These are phyloP conservation scores for Umbelopsis isabellina DNA, from an alignment of 192 early-diverging fungal genomes.

Conservation along the genomic window DNA sequence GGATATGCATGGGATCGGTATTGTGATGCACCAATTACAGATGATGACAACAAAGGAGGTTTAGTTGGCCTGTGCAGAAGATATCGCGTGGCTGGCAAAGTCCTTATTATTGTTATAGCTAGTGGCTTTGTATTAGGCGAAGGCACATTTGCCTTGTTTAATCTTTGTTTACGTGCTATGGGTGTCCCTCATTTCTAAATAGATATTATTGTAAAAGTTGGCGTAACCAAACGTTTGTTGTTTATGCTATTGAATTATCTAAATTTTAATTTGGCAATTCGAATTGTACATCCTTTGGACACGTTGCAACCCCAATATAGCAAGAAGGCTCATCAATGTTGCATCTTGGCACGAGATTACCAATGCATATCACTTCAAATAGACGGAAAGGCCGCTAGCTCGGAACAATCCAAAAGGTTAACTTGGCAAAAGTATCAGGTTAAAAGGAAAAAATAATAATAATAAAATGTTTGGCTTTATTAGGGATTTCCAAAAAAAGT, in stretches of 20 bases:
- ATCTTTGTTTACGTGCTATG: slow-evolving; percentile 47
- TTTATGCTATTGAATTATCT: too few relatives aligned
- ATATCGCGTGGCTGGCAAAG: slow-evolving; percentile 46
- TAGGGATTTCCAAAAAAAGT: too few relatives aligned
- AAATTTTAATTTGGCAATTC: neutral
- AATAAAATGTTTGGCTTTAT: too few relatives aligned
- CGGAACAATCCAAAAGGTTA: too few relatives aligned
- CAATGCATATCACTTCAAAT: too few relatives aligned
- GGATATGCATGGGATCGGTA: slow-evolving; percentile 53
- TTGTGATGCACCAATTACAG: slow-evolving; percentile 25
- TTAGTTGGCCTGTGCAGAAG: slow-evolving; percentile 23
- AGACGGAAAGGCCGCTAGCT: too few relatives aligned
- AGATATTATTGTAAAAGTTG: neutral
- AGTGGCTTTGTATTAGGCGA: slow-evolving; percentile 79
- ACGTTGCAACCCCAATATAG: too few relatives aligned
- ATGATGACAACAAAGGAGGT: slow-evolving; percentile 16
- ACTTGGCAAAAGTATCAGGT: too few relatives aligned
- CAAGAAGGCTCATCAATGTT: too few relatives aligned
- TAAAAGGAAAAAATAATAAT: too few relatives aligned
- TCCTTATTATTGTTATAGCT: slow-evolving; percentile 74
- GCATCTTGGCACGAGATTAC: too few relatives aligned
- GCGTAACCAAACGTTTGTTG: neutral
- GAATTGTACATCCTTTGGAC: neutral
- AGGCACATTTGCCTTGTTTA: slow-evolving; percentile 72
- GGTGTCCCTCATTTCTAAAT: slow-evolving; percentile 41